These are phyloP conservation scores for Gentiana macrophylla DNA, from an alignment of 257 asterid species.

Conservation along the genomic window DNA sequence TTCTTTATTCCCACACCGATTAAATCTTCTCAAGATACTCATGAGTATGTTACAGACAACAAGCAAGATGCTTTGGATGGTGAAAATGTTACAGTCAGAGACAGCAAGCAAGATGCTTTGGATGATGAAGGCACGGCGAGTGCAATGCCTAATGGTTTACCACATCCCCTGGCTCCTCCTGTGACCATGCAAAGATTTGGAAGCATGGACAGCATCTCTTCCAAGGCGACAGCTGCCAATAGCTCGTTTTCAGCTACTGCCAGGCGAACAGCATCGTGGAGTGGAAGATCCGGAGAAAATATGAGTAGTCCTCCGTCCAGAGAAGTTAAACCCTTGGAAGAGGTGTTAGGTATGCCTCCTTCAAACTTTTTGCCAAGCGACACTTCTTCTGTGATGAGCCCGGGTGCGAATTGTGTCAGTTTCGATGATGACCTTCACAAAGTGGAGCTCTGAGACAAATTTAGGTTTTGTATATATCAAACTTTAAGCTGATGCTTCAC, in stretches of 20 bases:
- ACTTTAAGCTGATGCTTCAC: too few relatives aligned
- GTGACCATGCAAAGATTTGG: constrained; percentile 49
- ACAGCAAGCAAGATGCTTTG: neutral
- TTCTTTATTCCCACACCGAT: constrained; percentile 70
- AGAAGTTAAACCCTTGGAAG: constrained; percentile 40
- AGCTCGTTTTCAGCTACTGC: constrained; percentile 30
- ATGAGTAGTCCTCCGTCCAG: constrained; percentile 27
- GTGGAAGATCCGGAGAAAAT: constrained; percentile 54
- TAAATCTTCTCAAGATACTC: constrained; percentile 28
- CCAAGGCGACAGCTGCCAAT: constrained; percentile 14
- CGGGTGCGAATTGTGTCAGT: constrained; percentile 18
- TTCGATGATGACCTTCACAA: constrained; percentile 65
- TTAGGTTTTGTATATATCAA: too few relatives aligned
- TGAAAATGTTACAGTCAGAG: too few relatives aligned
- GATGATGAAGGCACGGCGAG: constrained; percentile 27
- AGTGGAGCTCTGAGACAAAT: constrained; percentile 61
- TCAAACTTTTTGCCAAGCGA: constrained; percentile 29
- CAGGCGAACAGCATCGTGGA: constrained; percentile 88
- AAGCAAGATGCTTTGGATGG: constrained; percentile 18
- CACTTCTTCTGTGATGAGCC: constrained; percentile 21
- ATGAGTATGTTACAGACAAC: constrained; percentile 17
- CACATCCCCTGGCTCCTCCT: constrained; percentile 22
- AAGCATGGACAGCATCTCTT: constrained; percentile 61
- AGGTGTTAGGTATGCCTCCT: constrained; percentile 38
- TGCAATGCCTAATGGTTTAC: constrained; percentile 16